phyloP scores from a whole-genome alignment of 176 grass and related monocot species.

The Phyllostachys edulis region DNA sequence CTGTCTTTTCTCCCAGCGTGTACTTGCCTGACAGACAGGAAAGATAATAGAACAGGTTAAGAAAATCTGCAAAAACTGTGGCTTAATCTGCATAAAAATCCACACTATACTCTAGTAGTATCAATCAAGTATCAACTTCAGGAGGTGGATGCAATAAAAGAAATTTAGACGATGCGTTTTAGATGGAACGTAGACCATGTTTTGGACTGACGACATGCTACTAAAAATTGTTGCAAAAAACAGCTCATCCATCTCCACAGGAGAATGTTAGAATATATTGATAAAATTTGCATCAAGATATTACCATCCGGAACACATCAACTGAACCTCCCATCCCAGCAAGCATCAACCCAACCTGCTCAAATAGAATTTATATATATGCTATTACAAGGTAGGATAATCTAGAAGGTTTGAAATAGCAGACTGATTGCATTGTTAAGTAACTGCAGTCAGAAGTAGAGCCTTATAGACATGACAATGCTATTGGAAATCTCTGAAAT shows the following conservation, averaged over 20 bases:
- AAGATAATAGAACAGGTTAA: constrained; percentile 13
- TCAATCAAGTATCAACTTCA: background rate
- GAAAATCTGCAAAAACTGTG: background rate
- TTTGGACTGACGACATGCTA: background rate
- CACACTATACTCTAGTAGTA: background rate
- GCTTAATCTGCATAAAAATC: background rate
- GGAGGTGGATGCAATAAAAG: background rate
- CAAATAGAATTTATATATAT: constrained; percentile 18
- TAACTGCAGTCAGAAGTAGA: background rate
- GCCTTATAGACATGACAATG: background rate
- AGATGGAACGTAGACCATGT: background rate
- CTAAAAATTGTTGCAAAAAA: background rate
- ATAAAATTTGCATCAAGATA: background rate
- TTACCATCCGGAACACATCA: constrained; percentile 97
- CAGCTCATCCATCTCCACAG: background rate
- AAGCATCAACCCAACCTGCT: constrained; percentile 96
- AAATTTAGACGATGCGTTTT: background rate
- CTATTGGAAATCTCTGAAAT: constrained; percentile 3
- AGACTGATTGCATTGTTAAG: background rate
- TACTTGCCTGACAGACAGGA: constrained; percentile 59
- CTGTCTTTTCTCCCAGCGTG: constrained; percentile 90
- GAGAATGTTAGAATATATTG: background rate
- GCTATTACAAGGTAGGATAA: background rate
- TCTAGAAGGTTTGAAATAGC: background rate
- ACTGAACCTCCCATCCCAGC: constrained; percentile 83